Percentiles rank a stretch among this genome's conserved stretches.
phyloP scores from a whole-genome alignment of 129 eudicot species.

The Apium graveolens region DNA sequence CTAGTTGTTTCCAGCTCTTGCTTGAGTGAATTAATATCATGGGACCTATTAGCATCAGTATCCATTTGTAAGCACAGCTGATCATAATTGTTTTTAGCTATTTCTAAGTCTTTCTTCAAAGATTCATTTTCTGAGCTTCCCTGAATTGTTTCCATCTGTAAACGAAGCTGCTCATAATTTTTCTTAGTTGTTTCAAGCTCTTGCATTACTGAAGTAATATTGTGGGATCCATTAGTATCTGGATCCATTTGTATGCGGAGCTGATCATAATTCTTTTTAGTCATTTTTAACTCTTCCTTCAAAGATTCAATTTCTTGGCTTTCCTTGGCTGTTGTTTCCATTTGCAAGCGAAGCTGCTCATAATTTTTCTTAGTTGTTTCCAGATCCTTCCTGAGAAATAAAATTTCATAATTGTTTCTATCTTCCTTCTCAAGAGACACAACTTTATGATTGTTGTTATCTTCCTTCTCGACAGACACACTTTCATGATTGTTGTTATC shows the following conservation, averaged over 20 bases:
- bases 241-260: constrained; percentile 30
- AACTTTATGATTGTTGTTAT: constrained; percentile 19
- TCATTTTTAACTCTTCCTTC: constrained; percentile 48
- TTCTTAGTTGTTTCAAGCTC: constrained; percentile 49
- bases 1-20: constrained; percentile 47
- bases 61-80: constrained; percentile 31
- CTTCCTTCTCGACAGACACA: constrained; percentile 27
- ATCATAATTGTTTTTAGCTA: constrained; percentile 38
- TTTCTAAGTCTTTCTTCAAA: constrained; percentile 54
- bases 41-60: constrained; percentile 32
- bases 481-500: constrained; percentile 16
- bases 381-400: constrained; percentile 41
- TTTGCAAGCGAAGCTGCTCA: constrained; percentile 31
- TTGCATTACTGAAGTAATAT: constrained; percentile 27
- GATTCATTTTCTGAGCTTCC: constrained; percentile 31
- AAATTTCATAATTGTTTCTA: constrained; percentile 19
- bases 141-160: constrained; percentile 30
- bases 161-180: constrained; percentile 33
- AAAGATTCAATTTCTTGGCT: constrained; percentile 31
- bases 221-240: constrained; percentile 31
- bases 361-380: constrained; percentile 43
- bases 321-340: constrained; percentile 29
- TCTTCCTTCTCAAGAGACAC: constrained; percentile 26
- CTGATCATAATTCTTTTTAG: constrained; percentile 39
- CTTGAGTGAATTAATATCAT: constrained; percentile 22